Evolutionary conservation across 2,329 filamentous ascomycete genomes (phyloP).

Genomic region (Cladosporium phlei): DNA sequence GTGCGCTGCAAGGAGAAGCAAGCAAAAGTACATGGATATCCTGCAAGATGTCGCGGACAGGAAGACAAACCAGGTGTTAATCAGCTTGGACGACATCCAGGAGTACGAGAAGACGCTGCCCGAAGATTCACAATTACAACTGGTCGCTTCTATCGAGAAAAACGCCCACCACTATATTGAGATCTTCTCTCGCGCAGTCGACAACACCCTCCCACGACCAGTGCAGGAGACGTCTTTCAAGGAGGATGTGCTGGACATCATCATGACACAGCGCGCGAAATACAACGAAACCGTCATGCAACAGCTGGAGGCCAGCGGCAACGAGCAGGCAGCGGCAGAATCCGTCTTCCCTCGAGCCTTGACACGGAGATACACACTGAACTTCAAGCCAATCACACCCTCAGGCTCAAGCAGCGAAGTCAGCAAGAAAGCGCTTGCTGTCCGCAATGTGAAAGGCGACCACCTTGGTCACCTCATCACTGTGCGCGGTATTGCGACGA

Average conservation of each 20-base stretch:
- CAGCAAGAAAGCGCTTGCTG: conserved; percentile 66
- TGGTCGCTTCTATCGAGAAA: conserved; percentile 78
- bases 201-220: conserved; percentile 76
- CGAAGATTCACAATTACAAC: conserved; percentile 52
- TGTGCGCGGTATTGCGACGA: conserved; percentile 85
- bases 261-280: conserved; percentile 85
- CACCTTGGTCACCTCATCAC: conserved; percentile 92
- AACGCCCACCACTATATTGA: conserved; percentile 97
- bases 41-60: conserved; percentile 85
- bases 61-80: conserved; percentile 67
- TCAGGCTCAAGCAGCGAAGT: conserved; percentile 60
- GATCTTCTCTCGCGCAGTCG: conserved; percentile 79
- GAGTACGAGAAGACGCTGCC: conserved; percentile 72
- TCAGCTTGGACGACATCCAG: conserved; percentile 85
- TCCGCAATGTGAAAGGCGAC: conserved; percentile 86
- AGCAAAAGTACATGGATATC: conserved; percentile 82
- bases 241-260: conserved; percentile 92
- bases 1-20: conserved; percentile 37
- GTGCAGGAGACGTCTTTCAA: conserved; percentile 85
- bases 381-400: conserved; percentile 86
- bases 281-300: conserved; percentile 70
- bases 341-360: conserved; percentile 87
- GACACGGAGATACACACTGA: conserved; percentile 87
- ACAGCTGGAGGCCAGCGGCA: conserved; percentile 35
- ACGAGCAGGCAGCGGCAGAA: conserved; percentile 56